Evolutionary conservation across 1,139 yeast genomes (phyloP).

Genomic region (Yamadazyma spencermartinsiae): DNA sequence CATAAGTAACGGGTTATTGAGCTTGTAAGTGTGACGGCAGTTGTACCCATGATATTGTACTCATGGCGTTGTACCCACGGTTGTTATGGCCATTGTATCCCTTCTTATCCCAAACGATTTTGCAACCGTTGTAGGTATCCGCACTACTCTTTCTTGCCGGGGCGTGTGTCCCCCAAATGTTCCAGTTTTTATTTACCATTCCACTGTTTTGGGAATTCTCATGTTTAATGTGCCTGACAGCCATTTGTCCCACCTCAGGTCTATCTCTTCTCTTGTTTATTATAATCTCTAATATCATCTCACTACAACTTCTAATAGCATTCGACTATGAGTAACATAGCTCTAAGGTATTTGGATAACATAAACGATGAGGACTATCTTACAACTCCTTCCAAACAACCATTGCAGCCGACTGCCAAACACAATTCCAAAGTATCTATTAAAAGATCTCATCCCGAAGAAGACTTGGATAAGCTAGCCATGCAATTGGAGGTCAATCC

Average conservation of each 20-base stretch:
- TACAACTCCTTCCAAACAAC: conserved; percentile 22
- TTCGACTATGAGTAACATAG: conserved; percentile 25
- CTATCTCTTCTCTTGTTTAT: background rate
- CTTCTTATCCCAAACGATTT: no score
- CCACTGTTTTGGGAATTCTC: conserved; percentile 2
- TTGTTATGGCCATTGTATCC: no score
- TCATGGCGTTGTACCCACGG: no score
- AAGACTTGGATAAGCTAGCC: conserved; percentile 44
- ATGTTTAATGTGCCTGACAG: no score
- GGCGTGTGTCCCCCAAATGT: no score
- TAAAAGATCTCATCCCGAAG: conserved; percentile 18
- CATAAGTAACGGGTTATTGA: no score
- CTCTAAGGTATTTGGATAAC: conserved; percentile 36
- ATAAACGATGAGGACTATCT: conserved; percentile 21
- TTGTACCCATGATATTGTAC: no score
- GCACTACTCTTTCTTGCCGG: no score
- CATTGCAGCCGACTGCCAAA: conserved; percentile 34
- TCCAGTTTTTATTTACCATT: conserved; percentile 5
- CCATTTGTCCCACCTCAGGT: background rate
- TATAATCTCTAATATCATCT: background rate
- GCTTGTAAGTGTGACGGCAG: no score
- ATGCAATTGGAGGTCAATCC: conserved; percentile 36
- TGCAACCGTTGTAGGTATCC: no score
- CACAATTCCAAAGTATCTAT: conserved; percentile 20
- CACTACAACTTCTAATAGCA: background rate